Conservation (phyloP, 1,139 yeast genomes). For the Candida tropicalis region DNA sequence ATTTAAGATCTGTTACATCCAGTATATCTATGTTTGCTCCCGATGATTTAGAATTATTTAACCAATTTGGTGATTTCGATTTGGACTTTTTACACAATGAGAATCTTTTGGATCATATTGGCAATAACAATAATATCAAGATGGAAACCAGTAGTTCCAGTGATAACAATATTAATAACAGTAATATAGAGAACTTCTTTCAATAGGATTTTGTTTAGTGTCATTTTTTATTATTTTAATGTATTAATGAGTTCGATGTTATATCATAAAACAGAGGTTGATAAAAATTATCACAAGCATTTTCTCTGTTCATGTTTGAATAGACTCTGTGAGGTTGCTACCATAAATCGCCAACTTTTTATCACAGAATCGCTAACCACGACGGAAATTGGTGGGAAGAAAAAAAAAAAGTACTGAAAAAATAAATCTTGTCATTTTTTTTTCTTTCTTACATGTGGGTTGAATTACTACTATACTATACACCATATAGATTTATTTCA, state of each 20-base stretch:
- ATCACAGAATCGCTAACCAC: constrained; percentile 1
- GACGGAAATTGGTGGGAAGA: background rate
- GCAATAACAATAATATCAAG: constrained; percentile 4
- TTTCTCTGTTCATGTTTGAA: background rate
- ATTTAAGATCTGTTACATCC: background rate
- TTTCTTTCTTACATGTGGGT: background rate
- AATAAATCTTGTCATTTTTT: background rate
- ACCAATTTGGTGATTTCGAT: constrained; percentile 25
- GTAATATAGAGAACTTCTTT: constrained; percentile 3
- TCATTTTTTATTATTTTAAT: background rate
- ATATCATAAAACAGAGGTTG: background rate
- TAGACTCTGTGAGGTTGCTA: background rate
- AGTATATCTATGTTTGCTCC: constrained; percentile 3
- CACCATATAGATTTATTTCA: background rate
- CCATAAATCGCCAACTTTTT: background rate
- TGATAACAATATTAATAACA: background rate
- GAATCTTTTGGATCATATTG: constrained; percentile 21
- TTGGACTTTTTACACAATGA: constrained; percentile 39
- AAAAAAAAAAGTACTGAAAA: background rate
- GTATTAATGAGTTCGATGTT: background rate
- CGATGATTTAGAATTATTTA: constrained; percentile 15
- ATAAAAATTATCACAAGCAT: background rate
- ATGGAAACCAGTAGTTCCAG: background rate
- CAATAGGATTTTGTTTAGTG: background rate
- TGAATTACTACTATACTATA: background rate